These are phyloP conservation scores for Russula vinacea DNA, from an alignment of 768 basidiomycete genomes.

Conservation along the genomic window DNA sequence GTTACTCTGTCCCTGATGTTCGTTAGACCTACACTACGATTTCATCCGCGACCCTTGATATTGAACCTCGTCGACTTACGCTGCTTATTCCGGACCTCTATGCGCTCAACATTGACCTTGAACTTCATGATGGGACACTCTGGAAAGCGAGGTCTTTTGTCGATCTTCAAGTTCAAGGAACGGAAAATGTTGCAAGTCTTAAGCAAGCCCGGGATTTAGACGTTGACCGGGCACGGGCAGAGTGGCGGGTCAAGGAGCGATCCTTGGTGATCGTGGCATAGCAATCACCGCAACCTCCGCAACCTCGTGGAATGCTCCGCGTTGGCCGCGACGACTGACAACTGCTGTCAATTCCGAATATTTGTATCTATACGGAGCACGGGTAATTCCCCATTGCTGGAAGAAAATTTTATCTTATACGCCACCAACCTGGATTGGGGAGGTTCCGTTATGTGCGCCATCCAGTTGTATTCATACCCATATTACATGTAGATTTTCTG, in stretches of 20 bases:
- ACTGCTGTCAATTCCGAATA: background rate
- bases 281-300: too few relatives aligned
- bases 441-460: background rate
- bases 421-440: background rate
- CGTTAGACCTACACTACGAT: slow-evolving; percentile 48
- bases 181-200: slow-evolving; percentile 44
- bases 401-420: background rate
- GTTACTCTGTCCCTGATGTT: background rate
- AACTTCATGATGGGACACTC: slow-evolving; percentile 55
- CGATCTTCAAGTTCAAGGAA: slow-evolving; percentile 28
- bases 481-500: background rate
- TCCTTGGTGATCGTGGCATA: slow-evolving; percentile 47
- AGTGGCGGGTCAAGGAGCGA: slow-evolving; percentile 61
- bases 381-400: background rate
- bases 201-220: slow-evolving; percentile 59
- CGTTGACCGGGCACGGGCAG: slow-evolving; percentile 59
- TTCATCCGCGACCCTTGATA: slow-evolving; percentile 52
- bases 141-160: slow-evolving; percentile 31
- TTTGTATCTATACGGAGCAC: background rate
- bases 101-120: slow-evolving; percentile 56
- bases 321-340: background rate
- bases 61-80: slow-evolving; percentile 60
- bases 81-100: slow-evolving; percentile 49
- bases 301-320: background rate
- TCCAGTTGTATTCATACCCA: background rate